Base-by-base conservation (phyloP, 306 rosid species). In the Malus sieversii region DNA sequence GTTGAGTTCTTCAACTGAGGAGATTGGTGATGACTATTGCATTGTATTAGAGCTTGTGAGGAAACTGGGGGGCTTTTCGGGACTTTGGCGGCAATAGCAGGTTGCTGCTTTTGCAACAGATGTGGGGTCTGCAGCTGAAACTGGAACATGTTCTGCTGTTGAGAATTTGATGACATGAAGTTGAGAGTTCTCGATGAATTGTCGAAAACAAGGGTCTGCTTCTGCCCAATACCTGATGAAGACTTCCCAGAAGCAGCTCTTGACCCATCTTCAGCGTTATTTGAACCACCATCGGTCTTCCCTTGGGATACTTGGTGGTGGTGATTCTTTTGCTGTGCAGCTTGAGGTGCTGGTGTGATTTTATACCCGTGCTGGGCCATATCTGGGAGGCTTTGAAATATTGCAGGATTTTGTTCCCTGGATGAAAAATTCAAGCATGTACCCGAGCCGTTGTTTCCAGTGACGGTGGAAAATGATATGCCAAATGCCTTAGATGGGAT, bases 141-240 rank as follows among this genome's bases (percentile, higher is more conserved):
- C 81, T 83, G 92, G 78, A 78, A 79, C 72, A 80, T 19, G 25
- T 74, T 87, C 11, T 85, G 71, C 77, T 82, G 89, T 68, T 91
- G 96, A 80, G 85, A 77, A 82, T 77, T 76, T 20, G 88, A 82
- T 62, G 86, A 63, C 80, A 83, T 66, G 74, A 91, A 91, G 86
- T 86, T 87, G 18, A 85, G 85, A 78, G 86, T 84, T 82, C 86
- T 84, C 13, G 87, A 77, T n/a, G 96, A 78, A 75, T 87, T 87
- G 80, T 89, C 90, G 19, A 91, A 91, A 77, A 83, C 90, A 74
- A 87, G 90, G 76, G 90, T 84, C 80, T 88, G 91, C 71, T 84
- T 84, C 77, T 85, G 90, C 66, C 83, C 89, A 18, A 67, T 71
- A 66, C 76, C 74, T 68, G 81, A 63, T 42, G 81, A 76, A 65